Evolutionary conservation across 805 yeast species (phyloP), one percentile per base, ranked within the genome.

Genomic region (Cyberlindnera xylosilytica): DNA sequence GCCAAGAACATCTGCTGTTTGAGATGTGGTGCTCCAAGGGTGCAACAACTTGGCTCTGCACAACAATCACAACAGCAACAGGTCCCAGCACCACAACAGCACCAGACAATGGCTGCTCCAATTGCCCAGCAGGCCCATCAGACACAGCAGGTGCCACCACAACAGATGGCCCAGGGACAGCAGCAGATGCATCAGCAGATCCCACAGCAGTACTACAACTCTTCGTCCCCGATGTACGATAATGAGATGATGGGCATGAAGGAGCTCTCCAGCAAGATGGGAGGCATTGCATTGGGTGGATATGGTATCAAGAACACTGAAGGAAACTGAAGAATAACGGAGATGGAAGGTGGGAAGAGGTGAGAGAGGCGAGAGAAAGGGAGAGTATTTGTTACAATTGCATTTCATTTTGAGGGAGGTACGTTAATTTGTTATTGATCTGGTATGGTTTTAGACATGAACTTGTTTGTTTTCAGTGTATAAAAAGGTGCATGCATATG

Each of bases 1-100:
- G 97, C 97, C 3, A 89, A 89, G 58, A 89, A 89, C 62, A 70
- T 87, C 44, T 79, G 82, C 44, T 89, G 97, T 61, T 72, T 89
- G 59, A 82, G 91, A 60, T 89, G 97, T 66, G 95, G 96, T 4
- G 84, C 87, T 1, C 81, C 90, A 34, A 78, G 83, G 36, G 59
- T 41, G 22, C 46, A 46, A 28, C 45, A 26, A n/a, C 8, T 26
- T 26, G 29, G 29, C 12, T 9, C 29, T 26, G n/a, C 29, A 26
- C 44, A 30, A 22, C 33, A 17, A 10, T 50, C 34, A 16, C 47
- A 24, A 2, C 48, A 34, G 28, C 42, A 35, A 9, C 43, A 27
- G 22, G 45, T 24, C 15, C 41, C 28, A 11, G 51, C 46, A 23
- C 47, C 36, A 15, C 49, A 40, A 15, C 30, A 13, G 23, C 41